A percentile compares a stretch with the other conserved stretches of the same genome.
Evolutionary conservation across 176 grass and related monocot genomes (phyloP).

Genomic region (Dendrocalamus sinicus): DNA sequence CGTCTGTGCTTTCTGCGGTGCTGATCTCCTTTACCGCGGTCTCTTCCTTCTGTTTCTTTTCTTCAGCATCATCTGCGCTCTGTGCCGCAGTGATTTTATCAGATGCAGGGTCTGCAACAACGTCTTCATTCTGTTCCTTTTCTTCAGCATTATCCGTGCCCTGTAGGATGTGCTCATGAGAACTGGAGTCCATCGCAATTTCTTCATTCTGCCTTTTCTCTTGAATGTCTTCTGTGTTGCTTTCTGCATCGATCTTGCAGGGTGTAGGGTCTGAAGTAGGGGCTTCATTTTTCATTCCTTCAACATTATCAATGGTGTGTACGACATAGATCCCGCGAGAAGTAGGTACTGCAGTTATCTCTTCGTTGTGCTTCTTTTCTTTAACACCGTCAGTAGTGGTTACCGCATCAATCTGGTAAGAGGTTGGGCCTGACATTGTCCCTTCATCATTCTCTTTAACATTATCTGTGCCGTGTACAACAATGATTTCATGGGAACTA

Average conservation of each 20-base stretch:
- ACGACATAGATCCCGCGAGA: not conserved
- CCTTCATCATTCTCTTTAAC: constrained; percentile 30
- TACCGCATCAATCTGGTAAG: not conserved
- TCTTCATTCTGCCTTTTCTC: constrained; percentile 13
- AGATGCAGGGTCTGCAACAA: not conserved
- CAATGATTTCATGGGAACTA: constrained; percentile 15
- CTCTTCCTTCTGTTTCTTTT: constrained; percentile 16
- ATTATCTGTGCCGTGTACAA: not conserved
- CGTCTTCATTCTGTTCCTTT: not conserved
- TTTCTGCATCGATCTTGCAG: not conserved
- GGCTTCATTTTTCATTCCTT: constrained; percentile 7
- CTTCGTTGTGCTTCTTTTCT: not conserved
- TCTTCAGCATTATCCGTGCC: not conserved
- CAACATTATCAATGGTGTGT: not conserved
- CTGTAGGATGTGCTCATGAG: not conserved
- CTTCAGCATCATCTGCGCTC: not conserved
- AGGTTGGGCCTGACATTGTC: not conserved
- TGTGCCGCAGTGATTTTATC: not conserved
- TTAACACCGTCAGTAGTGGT: not conserved
- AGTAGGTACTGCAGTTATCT: not conserved
- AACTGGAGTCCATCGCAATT: constrained; percentile 6
- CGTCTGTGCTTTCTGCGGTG: not conserved
- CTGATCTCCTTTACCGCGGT: constrained; percentile 20
- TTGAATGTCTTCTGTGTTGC: not conserved
- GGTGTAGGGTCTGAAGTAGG: not conserved